Evolutionary conservation across 345 rosid species (phyloP).

Genomic region (Arabis alpina): DNA sequence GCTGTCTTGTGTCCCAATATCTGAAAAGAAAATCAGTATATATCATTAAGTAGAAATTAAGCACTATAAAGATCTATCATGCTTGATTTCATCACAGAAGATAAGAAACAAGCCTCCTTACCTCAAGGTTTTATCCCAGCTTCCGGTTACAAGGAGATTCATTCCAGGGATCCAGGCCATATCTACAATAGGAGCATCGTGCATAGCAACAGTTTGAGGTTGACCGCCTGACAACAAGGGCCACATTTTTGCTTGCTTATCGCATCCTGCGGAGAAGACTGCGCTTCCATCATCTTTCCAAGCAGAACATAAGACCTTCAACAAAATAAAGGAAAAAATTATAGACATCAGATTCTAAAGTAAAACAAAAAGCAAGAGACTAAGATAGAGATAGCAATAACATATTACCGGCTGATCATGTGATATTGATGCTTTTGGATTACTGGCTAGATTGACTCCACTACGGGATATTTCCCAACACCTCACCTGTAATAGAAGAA

Average conservation of each 20-base stretch:
- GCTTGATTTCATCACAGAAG: background rate
- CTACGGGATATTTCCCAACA: slow-evolving; percentile 87
- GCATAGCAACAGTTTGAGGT: slow-evolving; percentile 89
- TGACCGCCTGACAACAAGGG: slow-evolving; percentile 84
- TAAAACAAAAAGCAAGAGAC: background rate
- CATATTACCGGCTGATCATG: slow-evolving; percentile 92
- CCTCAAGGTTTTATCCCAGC: slow-evolving; percentile 97
- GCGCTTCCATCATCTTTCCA: slow-evolving; percentile 99
- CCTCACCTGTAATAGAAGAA: slow-evolving; percentile 64
- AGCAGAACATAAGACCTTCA: slow-evolving; percentile 84
- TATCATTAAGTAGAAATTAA: background rate
- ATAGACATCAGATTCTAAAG: background rate
- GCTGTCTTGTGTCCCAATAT: slow-evolving; percentile 94
- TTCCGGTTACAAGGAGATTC: slow-evolving; percentile 82
- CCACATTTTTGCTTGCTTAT: slow-evolving; percentile 99
- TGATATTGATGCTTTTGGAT: slow-evolving; percentile 82
- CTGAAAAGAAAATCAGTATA: slow-evolving; percentile 44
- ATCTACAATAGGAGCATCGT: slow-evolving; percentile 82
- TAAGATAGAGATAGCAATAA: slow-evolving; percentile 6
- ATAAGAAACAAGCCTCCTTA: slow-evolving; percentile 34
- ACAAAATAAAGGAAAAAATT: slow-evolving; percentile 5
- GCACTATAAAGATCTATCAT: background rate
- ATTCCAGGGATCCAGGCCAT: slow-evolving; percentile 95
- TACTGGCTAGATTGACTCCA: slow-evolving; percentile 57
- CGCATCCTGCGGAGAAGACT: slow-evolving; percentile 93